A percentile compares a stretch with the other conserved stretches of the same genome.
Conservation (phyloP, 129 eudicot genomes). For the Escallonia herrerae region DNA sequence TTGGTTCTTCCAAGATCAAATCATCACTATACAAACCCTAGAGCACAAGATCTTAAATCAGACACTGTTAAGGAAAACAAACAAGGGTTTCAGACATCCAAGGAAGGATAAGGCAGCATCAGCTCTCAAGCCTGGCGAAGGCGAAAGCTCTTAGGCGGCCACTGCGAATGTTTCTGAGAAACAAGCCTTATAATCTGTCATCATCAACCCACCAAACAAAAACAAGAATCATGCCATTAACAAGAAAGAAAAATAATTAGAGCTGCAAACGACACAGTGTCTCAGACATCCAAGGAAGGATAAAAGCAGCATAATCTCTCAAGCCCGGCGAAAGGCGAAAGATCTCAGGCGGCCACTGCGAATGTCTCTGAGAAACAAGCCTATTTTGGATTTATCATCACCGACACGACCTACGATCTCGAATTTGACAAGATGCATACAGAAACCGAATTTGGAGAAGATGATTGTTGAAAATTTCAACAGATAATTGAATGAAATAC, state of each 20-base stretch:
- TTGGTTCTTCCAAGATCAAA: too few species aligned
- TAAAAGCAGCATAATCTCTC: constrained; percentile 46
- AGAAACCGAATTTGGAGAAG: too few species aligned
- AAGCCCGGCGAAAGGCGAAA: constrained; percentile 71
- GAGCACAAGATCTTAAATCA: too few species aligned
- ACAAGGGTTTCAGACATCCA: not conserved
- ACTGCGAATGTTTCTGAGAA: constrained; percentile 29
- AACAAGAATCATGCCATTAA: too few species aligned
- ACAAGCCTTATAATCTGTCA: constrained; percentile 5
- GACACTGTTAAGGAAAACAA: not conserved
- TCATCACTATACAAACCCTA: too few species aligned
- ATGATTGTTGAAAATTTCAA: not conserved
- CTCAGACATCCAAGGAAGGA: constrained; percentile 70
- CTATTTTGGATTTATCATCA: constrained; percentile 23
- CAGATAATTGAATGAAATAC: not conserved
- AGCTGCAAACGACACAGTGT: not conserved
- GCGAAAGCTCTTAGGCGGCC: constrained; percentile 28
- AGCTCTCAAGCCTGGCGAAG: constrained; percentile 34
- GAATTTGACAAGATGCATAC: too few species aligned
- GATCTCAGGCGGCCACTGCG: constrained; percentile 53
- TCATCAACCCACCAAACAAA: too few species aligned
- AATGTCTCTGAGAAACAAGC: constrained; percentile 71
- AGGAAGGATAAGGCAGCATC: constrained; percentile 14
- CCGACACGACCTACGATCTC: not conserved
- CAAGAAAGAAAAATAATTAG: too few species aligned